These are phyloP conservation scores for Helicocarpus griseus DNA, from an alignment of 2,329 filamentous ascomycete species.

Conservation along the genomic window DNA sequence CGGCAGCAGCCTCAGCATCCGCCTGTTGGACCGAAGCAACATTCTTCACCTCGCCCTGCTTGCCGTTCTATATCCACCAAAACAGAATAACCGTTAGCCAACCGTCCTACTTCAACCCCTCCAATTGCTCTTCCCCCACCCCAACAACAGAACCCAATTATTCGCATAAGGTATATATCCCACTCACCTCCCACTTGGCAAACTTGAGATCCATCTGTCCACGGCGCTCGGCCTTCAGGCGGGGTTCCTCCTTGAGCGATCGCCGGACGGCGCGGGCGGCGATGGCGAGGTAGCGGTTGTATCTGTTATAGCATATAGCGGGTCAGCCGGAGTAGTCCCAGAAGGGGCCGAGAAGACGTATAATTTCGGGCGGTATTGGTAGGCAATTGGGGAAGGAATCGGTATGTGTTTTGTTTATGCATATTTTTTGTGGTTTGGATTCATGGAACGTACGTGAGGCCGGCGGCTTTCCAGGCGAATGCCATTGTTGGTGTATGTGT, in stretches of 20 bases:
- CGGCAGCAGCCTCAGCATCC: slow-evolving; percentile 34
- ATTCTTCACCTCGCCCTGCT: slow-evolving; percentile 77
- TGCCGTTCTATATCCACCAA: slow-evolving; percentile 67
- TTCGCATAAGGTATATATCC: slow-evolving; percentile 9
- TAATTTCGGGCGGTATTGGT: background rate
- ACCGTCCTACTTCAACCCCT: no score
- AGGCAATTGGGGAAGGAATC: background rate
- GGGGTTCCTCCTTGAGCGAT: slow-evolving; percentile 91
- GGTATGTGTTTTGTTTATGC: no score
- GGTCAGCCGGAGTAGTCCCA: no score
- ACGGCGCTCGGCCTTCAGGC: slow-evolving; percentile 77
- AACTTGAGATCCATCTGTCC: slow-evolving; percentile 84
- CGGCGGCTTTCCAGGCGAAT: slow-evolving; percentile 97
- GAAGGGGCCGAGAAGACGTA: background rate
- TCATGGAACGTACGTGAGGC: slow-evolving; percentile 72
- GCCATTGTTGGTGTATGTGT: slow-evolving; percentile 59
- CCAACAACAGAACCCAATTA: slow-evolving; percentile 3
- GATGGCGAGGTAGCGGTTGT: slow-evolving; percentile 99
- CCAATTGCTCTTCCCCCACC: background rate
- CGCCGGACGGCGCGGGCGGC: slow-evolving; percentile 90
- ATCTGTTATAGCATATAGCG: no score
- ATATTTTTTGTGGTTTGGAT: slow-evolving; percentile 22
- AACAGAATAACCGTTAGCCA: background rate
- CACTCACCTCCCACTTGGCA: slow-evolving; percentile 88
- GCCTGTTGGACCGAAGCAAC: slow-evolving; percentile 48